phyloP scores from a whole-genome alignment of 2,329 filamentous ascomycete species.

The Neurospora sp. region DNA sequence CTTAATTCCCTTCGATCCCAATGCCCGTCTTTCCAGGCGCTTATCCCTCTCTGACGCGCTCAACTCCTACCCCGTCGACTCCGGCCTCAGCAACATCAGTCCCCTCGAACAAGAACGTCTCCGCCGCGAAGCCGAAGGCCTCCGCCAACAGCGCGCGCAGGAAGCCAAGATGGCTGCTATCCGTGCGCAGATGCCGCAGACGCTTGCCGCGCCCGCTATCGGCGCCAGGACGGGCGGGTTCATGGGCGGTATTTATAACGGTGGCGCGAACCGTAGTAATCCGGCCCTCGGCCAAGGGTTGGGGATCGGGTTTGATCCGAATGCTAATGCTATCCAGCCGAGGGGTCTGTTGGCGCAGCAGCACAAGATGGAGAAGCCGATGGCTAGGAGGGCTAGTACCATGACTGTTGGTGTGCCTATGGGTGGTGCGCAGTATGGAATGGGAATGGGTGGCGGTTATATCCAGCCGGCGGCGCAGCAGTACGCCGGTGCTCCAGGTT shows the following conservation, averaged over 20 bases:
- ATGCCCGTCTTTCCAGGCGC: conserved; percentile 27
- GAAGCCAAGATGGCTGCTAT: conserved; percentile 39
- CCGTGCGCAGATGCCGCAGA: conserved; percentile 39
- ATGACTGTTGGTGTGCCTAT: background rate
- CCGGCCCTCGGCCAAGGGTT: background rate
- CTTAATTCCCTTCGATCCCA: conserved; percentile 13
- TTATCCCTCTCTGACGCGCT: conserved; percentile 53
- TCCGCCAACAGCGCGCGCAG: conserved; percentile 30
- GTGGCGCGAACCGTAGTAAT: conserved; percentile 24
- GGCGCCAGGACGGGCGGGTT: conserved; percentile 32
- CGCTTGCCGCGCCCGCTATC: conserved; percentile 22
- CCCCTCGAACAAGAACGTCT: conserved; percentile 32
- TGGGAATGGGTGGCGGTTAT: background rate
- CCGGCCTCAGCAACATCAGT: conserved; percentile 20
- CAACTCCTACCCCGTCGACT: conserved; percentile 31
- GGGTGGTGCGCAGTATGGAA: background rate
- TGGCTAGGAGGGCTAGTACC: background rate
- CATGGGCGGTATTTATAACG: conserved; percentile 44
- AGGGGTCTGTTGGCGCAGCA: background rate
- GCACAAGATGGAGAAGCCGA: background rate
- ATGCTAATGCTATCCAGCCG: background rate
- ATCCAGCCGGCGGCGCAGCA: background rate
- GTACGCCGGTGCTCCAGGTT: background rate
- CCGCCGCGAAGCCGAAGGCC: conserved; percentile 30
- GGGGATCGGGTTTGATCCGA: conserved; percentile 10